Evolutionary conservation across 169 alveolate species (phyloP), one percentile per base, ranked within the genome.

Genomic region (Plasmodium billcollinsi): DNA sequence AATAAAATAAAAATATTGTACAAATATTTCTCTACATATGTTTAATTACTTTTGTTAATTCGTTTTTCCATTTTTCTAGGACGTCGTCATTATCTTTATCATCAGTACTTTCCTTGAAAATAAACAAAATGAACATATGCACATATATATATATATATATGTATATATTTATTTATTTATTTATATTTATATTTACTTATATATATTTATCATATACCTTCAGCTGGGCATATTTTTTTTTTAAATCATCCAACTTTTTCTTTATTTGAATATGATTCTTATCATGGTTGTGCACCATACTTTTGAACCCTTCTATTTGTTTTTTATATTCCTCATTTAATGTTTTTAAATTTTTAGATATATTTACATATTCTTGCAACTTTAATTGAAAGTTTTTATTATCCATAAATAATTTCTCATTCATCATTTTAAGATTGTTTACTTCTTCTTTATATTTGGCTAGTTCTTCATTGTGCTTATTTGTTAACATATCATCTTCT

Each of bases 361-460:
- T 29, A 43, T 75, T 73, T 12, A 63, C 11, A 52, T 75, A 61
- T 8, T 75, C 88, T 15, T 75, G 74, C 0, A 75, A 47, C 50
- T 75, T 75, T 3, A 21, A 39, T 50, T 75, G 74, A 4, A 75
- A 75, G 21, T 11, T 62, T 66, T 75, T 75, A 33, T 75, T 75
- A 24, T 75, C 88, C 15, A 24, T 29, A 69, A 75, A 75, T 14
- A 75, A 56, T 14, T 75, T 75, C 43, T 75, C 88, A 49, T 75
- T 75, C 18, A 75, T 33, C 4, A 43, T n/a, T 63, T 54, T 61
- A 0, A 75, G 24, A 18, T 63, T 69, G n/a, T 18, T 29, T n/a
- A 75, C 12, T 69, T 75, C 65, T 24, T 63, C 75, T 62, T 29
- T 20, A 3, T 56, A 29, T 18, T 15, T 43, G 11, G 49, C 5